Conservation (phyloP, 495 filamentous ascomycete species). For the Talaromyces liani region DNA sequence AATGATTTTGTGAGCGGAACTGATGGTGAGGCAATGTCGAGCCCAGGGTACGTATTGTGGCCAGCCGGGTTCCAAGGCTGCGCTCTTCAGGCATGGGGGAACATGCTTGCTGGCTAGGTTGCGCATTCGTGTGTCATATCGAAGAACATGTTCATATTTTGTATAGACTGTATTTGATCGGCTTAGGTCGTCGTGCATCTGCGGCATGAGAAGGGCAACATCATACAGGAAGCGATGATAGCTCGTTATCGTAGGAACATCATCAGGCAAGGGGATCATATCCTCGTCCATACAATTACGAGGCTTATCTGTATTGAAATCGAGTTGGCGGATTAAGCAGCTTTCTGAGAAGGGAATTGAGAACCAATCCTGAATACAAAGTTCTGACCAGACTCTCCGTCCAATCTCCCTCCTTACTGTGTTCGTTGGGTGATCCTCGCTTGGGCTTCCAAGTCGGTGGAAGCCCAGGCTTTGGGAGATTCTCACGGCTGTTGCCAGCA, state of each 20-base stretch:
- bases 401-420: constrained; percentile 29
- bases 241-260: constrained; percentile 27
- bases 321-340: constrained; percentile 35
- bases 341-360: constrained; percentile 39
- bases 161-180: constrained; percentile 22
- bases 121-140: constrained; percentile 35
- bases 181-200: constrained; percentile 31
- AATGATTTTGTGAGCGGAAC: constrained; percentile 41
- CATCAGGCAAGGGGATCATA: constrained; percentile 23
- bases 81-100: constrained; percentile 26
- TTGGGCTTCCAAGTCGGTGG: constrained; percentile 17
- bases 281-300: constrained; percentile 32
- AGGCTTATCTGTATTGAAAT: constrained; percentile 32
- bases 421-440: constrained; percentile 16
- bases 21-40: constrained; percentile 32
- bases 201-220: constrained; percentile 35
- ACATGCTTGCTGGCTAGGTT: constrained; percentile 24
- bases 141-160: constrained; percentile 38
- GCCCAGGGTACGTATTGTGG: constrained; percentile 34
- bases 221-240: constrained; percentile 32
- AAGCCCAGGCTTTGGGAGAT: constrained; percentile 31
- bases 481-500: constrained; percentile 30
- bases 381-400: constrained; percentile 35
- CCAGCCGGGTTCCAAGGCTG: constrained; percentile 25
- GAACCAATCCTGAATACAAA: constrained; percentile 41